Conservation (phyloP, 495 filamentous ascomycete genomes). For the Staphylotrichum longicolle region DNA sequence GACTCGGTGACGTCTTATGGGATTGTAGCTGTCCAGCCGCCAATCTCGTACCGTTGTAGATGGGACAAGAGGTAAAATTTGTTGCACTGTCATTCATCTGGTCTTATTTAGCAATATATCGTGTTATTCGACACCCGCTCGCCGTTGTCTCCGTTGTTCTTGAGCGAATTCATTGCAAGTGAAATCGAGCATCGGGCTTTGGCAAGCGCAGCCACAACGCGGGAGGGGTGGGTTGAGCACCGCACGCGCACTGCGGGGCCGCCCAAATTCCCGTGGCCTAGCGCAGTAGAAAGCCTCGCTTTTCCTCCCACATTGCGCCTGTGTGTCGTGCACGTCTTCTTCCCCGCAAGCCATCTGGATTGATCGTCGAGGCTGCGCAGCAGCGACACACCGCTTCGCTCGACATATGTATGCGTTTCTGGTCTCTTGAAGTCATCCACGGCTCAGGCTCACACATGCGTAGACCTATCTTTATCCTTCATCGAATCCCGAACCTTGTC, state of each 20-base stretch:
- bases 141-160: no score
- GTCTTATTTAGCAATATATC: no score
- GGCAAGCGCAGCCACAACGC: not conserved
- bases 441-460: not conserved
- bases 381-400: not conserved
- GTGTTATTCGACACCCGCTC: no score
- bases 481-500: not conserved
- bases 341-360: not conserved
- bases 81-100: no score
- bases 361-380: not conserved
- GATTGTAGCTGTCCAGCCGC: not conserved
- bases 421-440: not conserved
- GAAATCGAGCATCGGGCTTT: no score
- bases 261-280: not conserved
- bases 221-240: not conserved
- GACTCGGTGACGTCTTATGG: not conserved
- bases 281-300: conserved; percentile 8
- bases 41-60: no score
- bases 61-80: no score
- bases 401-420: not conserved
- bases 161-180: no score
- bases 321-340: not conserved
- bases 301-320: conserved; percentile 1
- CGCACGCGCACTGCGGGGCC: conserved; percentile 3
- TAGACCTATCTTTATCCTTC: not conserved